Evolutionary conservation across 2,329 filamentous ascomycete genomes (phyloP).

Genomic region (Reticulascus tulasneorum): DNA sequence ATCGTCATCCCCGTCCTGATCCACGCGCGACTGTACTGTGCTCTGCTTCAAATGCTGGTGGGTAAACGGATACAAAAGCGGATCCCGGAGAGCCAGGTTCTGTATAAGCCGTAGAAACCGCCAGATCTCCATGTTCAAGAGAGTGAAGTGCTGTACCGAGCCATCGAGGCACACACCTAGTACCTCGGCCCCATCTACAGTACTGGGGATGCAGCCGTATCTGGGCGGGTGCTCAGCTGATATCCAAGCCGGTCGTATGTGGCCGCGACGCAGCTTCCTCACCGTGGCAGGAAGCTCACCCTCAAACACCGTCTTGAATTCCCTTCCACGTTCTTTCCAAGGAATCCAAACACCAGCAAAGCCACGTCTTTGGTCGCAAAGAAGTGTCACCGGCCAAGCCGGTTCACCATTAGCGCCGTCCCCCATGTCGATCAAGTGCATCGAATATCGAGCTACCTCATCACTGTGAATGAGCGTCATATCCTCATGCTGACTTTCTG

Average conservation of each 20-base stretch:
- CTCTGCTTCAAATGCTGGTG: slow-evolving; percentile 23
- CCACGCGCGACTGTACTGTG: slow-evolving; percentile 15
- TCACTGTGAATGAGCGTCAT: slow-evolving; percentile 44
- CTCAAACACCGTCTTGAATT: slow-evolving; percentile 49
- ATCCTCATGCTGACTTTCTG: slow-evolving; percentile 25
- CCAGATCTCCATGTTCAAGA: slow-evolving; percentile 61
- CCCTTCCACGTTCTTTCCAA: slow-evolving; percentile 32
- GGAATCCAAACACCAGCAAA: slow-evolving; percentile 50
- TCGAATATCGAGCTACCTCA: slow-evolving; percentile 35
- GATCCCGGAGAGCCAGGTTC: slow-evolving; percentile 54
- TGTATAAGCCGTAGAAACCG: slow-evolving; percentile 70
- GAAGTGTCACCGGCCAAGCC: slow-evolving; percentile 38
- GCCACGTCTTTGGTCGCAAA: slow-evolving; percentile 43
- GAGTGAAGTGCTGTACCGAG: slow-evolving; percentile 63
- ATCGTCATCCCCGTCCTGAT: slow-evolving; percentile 19
- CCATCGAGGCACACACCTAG: slow-evolving; percentile 68
- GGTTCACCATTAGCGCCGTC: slow-evolving; percentile 20
- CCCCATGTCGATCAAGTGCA: slow-evolving; percentile 44
- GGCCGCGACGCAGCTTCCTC: slow-evolving; percentile 49
- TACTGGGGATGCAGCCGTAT: slow-evolving; percentile 40
- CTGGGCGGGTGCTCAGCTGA: slow-evolving; percentile 26
- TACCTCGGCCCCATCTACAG: slow-evolving; percentile 44
- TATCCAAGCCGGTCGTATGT: slow-evolving; percentile 50
- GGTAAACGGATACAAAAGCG: slow-evolving; percentile 45
- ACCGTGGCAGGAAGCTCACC: slow-evolving; percentile 54